These are phyloP conservation scores for Acanthamoeba royreba DNA, from an alignment of 208 protist genomes.

Conservation along the genomic window DNA sequence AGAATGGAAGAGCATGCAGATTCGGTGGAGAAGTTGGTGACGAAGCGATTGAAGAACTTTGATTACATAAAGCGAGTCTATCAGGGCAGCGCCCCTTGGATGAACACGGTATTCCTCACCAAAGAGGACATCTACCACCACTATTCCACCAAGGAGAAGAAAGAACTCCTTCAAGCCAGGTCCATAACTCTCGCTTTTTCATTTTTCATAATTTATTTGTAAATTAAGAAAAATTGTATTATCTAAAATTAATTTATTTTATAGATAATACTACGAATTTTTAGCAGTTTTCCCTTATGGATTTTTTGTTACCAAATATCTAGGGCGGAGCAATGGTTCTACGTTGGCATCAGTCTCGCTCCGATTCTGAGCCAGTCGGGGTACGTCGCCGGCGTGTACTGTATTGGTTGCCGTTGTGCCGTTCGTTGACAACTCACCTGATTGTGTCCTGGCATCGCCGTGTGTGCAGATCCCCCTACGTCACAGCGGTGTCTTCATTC, in stretches of 20 bases:
- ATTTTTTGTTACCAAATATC: too few relatives aligned
- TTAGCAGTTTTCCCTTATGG: too few relatives aligned
- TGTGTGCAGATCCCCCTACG: neutral
- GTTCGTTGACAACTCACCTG: too few relatives aligned
- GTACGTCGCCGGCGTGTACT: neutral
- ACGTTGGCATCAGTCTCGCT: neutral
- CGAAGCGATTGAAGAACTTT: conserved; percentile 1
- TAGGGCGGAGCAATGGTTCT: conserved; percentile 27
- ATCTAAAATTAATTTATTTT: neutral
- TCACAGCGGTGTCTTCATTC: neutral
- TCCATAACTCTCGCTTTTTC: neutral
- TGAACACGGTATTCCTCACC: conserved; percentile 35
- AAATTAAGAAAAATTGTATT: neutral
- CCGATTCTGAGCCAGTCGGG: neutral
- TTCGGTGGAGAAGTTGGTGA: neutral
- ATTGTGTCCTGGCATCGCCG: too few relatives aligned
- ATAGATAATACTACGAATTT: too few relatives aligned
- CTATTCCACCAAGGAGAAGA: neutral
- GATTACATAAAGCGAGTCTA: conserved; percentile 28
- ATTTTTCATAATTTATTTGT: too few relatives aligned
- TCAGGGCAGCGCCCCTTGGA: conserved; percentile 10
- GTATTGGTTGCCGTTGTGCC: too few relatives aligned
- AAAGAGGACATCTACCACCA: conserved; percentile 20
- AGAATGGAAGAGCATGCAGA: neutral
- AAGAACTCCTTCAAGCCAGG: neutral